Conservation (phyloP, 2,329 filamentous ascomycete species). For the Scolecobasidium constrictum region DNA sequence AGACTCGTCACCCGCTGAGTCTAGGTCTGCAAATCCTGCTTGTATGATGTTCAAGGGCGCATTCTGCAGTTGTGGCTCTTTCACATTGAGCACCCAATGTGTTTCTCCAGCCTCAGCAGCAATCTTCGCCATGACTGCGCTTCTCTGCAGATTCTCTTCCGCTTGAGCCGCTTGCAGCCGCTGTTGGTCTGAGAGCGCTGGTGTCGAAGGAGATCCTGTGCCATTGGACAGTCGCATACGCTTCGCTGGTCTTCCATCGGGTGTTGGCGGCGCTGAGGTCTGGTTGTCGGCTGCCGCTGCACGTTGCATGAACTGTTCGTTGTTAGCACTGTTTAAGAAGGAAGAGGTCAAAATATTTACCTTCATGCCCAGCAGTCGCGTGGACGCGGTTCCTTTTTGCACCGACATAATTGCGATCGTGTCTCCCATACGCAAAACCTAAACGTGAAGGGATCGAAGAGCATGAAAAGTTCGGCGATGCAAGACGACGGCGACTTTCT, state of each 20-base stretch:
- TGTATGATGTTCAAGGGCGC: slow-evolving; percentile 44
- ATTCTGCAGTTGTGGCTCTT: slow-evolving; percentile 29
- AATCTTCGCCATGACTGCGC: slow-evolving; percentile 46
- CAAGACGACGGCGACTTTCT: too few species aligned
- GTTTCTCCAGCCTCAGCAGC: slow-evolving; percentile 56
- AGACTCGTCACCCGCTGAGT: slow-evolving; percentile 23
- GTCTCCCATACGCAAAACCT: too few species aligned
- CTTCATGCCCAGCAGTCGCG: slow-evolving; percentile 84
- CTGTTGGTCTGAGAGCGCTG: slow-evolving; percentile 39
- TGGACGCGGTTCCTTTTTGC: slow-evolving; percentile 47
- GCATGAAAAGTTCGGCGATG: too few species aligned
- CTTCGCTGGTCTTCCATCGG: slow-evolving; percentile 48
- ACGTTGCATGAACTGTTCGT: slow-evolving; percentile 73
- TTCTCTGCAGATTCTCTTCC: slow-evolving; percentile 55
- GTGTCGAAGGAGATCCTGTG: slow-evolving; percentile 17
- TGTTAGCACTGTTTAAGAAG: slow-evolving; percentile 13
- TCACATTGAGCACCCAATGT: slow-evolving; percentile 61
- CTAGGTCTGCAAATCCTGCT: slow-evolving; percentile 44
- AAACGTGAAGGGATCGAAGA: too few species aligned
- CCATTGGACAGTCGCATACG: slow-evolving; percentile 46
- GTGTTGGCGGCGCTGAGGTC: slow-evolving; percentile 35
- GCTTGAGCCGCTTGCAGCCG: slow-evolving; percentile 52
- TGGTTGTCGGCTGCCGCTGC: slow-evolving; percentile 51
- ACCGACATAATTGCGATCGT: slow-evolving; percentile 5
- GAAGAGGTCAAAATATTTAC: too few species aligned